A percentile compares a stretch with the other conserved stretches of the same genome.
Evolutionary conservation across 306 rosid genomes (phyloP).

Genomic region (Mucuna pruriens): DNA sequence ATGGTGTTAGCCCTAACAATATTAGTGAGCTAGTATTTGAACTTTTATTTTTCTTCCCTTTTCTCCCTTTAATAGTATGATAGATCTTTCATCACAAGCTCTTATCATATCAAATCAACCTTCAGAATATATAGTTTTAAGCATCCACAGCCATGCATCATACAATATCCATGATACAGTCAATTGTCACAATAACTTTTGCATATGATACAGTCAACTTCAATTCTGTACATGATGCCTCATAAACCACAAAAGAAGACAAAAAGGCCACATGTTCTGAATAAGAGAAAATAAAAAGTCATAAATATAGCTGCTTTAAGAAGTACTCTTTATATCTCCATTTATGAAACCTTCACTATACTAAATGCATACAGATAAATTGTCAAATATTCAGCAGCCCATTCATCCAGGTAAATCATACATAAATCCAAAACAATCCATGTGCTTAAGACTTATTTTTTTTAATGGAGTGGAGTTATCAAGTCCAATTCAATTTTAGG

Average conservation of each 20-base stretch:
- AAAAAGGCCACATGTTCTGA: background rate
- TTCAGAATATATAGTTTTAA: background rate
- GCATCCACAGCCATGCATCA: slow-evolving; percentile 10
- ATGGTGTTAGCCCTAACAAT: background rate
- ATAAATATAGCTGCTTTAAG: background rate
- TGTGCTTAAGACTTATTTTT: background rate
- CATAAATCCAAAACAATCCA: background rate
- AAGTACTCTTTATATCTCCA: background rate
- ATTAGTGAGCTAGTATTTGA: slow-evolving; percentile 31
- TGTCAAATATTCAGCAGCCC: slow-evolving; percentile 2
- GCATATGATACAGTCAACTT: background rate
- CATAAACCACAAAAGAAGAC: background rate
- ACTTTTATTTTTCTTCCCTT: background rate
- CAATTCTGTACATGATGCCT: background rate
- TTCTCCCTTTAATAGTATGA: background rate
- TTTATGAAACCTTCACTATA: slow-evolving; percentile 3
- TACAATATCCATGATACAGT: slow-evolving; percentile 7
- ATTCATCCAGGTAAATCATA: background rate
- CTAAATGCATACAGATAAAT: slow-evolving; percentile 2
- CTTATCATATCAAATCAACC: background rate
- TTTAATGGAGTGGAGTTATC: background rate
- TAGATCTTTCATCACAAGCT: slow-evolving; percentile 11
- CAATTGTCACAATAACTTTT: background rate
- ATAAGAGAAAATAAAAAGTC: background rate
- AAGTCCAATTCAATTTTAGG: background rate